These are phyloP conservation scores for Neoboletus brunneissimus DNA, from an alignment of 768 basidiomycete genomes.

Conservation along the genomic window DNA sequence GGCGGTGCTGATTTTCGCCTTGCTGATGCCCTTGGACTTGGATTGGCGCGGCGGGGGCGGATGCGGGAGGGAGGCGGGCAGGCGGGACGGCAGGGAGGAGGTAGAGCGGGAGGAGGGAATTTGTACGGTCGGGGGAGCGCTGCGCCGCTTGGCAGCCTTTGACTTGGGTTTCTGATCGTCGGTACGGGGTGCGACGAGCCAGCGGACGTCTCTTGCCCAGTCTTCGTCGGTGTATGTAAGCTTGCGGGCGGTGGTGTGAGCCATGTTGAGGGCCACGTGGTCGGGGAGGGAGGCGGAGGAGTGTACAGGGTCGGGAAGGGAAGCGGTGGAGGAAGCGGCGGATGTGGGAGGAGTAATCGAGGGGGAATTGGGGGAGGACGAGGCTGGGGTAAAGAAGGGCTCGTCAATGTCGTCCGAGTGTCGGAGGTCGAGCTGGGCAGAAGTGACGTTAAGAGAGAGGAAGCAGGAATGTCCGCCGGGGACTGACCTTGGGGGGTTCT, in stretches of 20 bases:
- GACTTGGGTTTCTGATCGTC: constrained; percentile 16
- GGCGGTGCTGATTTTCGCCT: constrained; percentile 34
- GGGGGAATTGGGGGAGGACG: constrained; percentile 20
- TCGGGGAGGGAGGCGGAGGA: constrained; percentile 32
- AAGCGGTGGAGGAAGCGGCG: constrained; percentile 30
- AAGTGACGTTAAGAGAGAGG: constrained; percentile 5
- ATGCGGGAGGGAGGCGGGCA: constrained; percentile 12
- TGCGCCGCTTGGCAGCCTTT: constrained; percentile 21
- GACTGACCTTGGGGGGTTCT: constrained; percentile 22
- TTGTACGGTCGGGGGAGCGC: constrained; percentile 11
- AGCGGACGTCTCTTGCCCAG: constrained; percentile 68
- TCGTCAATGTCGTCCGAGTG: constrained; percentile 34
- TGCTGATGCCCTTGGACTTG: constrained; percentile 25
- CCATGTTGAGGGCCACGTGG: constrained; percentile 21
- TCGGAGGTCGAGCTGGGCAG: constrained; percentile 16
- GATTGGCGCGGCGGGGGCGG: constrained; percentile 20
- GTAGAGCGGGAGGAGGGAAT: constrained; percentile 22
- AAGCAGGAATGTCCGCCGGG: background rate
- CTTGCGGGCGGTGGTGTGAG: constrained; percentile 20
- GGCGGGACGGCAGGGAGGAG: constrained; percentile 19
- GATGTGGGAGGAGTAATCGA: constrained; percentile 23
- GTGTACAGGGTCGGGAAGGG: constrained; percentile 36
- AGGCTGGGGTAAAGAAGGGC: constrained; percentile 49
- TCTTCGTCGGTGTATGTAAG: constrained; percentile 51
- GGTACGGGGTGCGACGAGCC: constrained; percentile 46